Evolutionary conservation across 202 grass and related monocot genomes (phyloP).

Genomic region (Carex arenaria): DNA sequence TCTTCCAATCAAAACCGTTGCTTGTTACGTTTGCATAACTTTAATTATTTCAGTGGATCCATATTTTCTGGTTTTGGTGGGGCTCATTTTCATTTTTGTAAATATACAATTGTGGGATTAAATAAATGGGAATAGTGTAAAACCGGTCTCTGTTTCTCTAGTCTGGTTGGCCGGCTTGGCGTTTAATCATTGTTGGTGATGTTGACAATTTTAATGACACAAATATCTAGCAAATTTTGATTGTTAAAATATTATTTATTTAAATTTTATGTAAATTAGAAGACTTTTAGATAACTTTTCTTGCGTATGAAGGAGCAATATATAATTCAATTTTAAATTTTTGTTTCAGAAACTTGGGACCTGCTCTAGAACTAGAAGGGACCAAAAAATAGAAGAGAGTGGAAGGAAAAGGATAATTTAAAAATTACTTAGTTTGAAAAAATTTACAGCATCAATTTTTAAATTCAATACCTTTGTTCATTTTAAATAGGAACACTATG

Average conservation of each 20-base stretch:
- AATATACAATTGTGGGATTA: neutral
- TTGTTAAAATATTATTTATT: neutral
- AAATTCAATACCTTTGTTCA: neutral
- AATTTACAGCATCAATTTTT: neutral
- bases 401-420: neutral
- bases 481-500: neutral
- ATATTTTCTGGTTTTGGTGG: slow-evolving; percentile 21
- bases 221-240: neutral
- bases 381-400: neutral
- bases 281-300: neutral
- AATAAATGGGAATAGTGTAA: neutral
- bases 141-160: neutral
- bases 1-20: neutral
- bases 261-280: neutral
- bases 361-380: neutral
- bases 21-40: slow-evolving; percentile 3
- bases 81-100: neutral
- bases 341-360: neutral
- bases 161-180: neutral
- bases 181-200: slow-evolving; percentile 7
- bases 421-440: neutral
- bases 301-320: neutral
- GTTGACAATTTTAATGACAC: slow-evolving; percentile 1
- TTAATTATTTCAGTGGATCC: slow-evolving; percentile 16
- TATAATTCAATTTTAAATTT: neutral